Percentiles rank a stretch among this genome's conserved stretches.
Evolutionary conservation across 208 protist genomes (phyloP).

Genomic region (Angomonas ambiguus): DNA sequence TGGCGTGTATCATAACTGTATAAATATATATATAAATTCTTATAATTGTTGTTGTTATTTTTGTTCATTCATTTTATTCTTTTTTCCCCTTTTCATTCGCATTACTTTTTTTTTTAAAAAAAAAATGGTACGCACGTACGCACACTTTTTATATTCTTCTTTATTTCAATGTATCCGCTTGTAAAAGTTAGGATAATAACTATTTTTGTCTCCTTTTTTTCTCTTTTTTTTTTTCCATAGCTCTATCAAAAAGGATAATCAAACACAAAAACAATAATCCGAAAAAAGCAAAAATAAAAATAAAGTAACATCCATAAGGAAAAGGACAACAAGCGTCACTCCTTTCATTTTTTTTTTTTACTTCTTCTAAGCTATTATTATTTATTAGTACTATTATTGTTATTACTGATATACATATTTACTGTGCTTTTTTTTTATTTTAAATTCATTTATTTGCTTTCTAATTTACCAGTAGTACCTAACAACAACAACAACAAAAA

Average conservation of each 20-base stretch:
- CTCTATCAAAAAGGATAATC: neutral
- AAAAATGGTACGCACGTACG: neutral
- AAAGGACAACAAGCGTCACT: neutral
- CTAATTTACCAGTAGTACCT: neutral
- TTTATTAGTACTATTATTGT: conserved; percentile 4
- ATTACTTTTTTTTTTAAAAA: conserved; percentile 9
- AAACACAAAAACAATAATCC: too few species aligned
- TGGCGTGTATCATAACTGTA: neutral
- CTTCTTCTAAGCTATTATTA: neutral
- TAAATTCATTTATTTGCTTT: neutral
- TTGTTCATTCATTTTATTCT: conserved; percentile 10
- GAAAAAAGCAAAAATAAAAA: conserved; percentile 4
- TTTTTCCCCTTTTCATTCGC: neutral
- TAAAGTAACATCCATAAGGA: neutral
- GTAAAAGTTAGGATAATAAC: too few species aligned
- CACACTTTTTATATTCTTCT: neutral
- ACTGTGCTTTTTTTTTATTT: too few species aligned
- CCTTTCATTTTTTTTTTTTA: conserved; percentile 9
- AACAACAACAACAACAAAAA: neutral
- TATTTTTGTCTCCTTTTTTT: neutral
- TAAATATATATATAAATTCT: neutral
- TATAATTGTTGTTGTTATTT: conserved; percentile 2
- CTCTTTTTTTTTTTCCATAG: conserved; percentile 14
- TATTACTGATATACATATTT: conserved; percentile 2
- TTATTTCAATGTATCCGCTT: too few species aligned